phyloP scores from a whole-genome alignment of 495 filamentous ascomycete genomes.

The Daldinia loculata region DNA sequence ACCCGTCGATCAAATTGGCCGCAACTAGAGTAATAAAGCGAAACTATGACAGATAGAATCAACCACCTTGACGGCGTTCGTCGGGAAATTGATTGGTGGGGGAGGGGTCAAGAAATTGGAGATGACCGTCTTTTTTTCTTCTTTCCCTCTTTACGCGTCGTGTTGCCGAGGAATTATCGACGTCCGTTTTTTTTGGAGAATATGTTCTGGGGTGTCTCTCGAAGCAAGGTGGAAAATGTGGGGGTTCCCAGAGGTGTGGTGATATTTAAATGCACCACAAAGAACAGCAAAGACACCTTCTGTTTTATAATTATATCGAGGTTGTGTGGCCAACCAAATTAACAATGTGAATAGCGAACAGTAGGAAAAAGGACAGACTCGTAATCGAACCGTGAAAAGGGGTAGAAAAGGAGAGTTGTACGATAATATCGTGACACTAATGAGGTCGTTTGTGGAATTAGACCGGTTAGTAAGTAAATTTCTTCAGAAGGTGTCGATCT shows the following conservation, averaged over 20 bases:
- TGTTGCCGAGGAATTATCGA: slow-evolving; percentile 10
- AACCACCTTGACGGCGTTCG: background rate
- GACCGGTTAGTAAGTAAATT: slow-evolving; percentile 29
- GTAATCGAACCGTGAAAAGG: slow-evolving; percentile 5
- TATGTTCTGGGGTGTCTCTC: slow-evolving; percentile 10
- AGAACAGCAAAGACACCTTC: background rate
- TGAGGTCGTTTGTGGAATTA: slow-evolving; percentile 5
- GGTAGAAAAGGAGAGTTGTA: slow-evolving; percentile 12
- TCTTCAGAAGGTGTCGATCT: slow-evolving; percentile 29
- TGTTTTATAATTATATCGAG: slow-evolving; percentile 7
- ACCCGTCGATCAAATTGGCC: background rate
- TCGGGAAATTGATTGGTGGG: slow-evolving; percentile 22
- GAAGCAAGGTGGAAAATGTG: slow-evolving; percentile 20
- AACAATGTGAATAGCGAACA: background rate
- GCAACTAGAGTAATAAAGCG: no score
- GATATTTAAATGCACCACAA: slow-evolving; percentile 22
- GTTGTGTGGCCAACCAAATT: background rate
- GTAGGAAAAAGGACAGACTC: background rate
- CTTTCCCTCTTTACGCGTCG: slow-evolving; percentile 24
- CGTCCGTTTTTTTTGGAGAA: slow-evolving; percentile 12
- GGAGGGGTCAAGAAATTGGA: slow-evolving; percentile 26
- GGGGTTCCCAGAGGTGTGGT: slow-evolving; percentile 11
- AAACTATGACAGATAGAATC: slow-evolving; percentile 4
- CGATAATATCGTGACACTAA: slow-evolving; percentile 26
- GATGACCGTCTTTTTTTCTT: slow-evolving; percentile 7